phyloP scores from a whole-genome alignment of 805 yeast genomes.

The Hanseniaspora thailandica region DNA sequence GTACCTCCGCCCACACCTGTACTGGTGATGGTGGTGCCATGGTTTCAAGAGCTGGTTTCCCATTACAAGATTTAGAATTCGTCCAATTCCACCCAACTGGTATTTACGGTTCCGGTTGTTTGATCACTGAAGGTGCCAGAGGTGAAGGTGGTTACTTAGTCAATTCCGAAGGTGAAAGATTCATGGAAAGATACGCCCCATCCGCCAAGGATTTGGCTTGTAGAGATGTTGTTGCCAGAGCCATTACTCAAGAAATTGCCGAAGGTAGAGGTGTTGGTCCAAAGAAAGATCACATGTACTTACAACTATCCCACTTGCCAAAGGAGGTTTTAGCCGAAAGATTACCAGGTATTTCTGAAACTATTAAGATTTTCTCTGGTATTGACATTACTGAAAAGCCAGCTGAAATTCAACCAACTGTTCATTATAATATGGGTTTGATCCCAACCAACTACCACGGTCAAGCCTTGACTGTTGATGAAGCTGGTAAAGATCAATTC shows the following conservation, averaged over 20 bases:
- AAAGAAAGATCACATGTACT: conserved; percentile 83
- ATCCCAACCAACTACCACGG: conserved; percentile 97
- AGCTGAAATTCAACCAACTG: conserved; percentile 95
- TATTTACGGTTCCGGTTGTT: conserved; percentile 97
- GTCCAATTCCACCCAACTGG: conserved; percentile 99
- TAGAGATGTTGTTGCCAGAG: conserved; percentile 95
- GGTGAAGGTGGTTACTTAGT: conserved; percentile 99
- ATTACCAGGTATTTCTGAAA: conserved; percentile 97
- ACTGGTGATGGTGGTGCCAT: conserved; percentile 98
- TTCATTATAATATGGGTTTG: conserved; percentile 99
- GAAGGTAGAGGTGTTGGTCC: conserved; percentile 99
- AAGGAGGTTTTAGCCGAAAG: conserved; percentile 85
- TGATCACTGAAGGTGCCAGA: conserved; percentile 98
- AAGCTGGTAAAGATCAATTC: conserved; percentile 75
- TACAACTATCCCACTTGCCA: conserved; percentile 90
- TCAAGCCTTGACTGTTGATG: conserved; percentile 77
- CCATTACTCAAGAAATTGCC: conserved; percentile 96
- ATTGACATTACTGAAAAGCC: conserved; percentile 99
- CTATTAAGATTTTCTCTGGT: conserved; percentile 97
- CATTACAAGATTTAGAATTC: conserved; percentile 92
- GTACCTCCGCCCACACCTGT: conserved; percentile 99
- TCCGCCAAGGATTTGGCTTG: conserved; percentile 97
- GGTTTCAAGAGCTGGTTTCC: conserved; percentile 97
- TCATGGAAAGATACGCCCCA: conserved; percentile 99
- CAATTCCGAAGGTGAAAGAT: conserved; percentile 96